Percentiles rank a stretch among this genome's conserved stretches.
These are phyloP conservation scores for Elymus sibiricus DNA, from an alignment of 176 grass and related monocot species.

Conservation along the genomic window DNA sequence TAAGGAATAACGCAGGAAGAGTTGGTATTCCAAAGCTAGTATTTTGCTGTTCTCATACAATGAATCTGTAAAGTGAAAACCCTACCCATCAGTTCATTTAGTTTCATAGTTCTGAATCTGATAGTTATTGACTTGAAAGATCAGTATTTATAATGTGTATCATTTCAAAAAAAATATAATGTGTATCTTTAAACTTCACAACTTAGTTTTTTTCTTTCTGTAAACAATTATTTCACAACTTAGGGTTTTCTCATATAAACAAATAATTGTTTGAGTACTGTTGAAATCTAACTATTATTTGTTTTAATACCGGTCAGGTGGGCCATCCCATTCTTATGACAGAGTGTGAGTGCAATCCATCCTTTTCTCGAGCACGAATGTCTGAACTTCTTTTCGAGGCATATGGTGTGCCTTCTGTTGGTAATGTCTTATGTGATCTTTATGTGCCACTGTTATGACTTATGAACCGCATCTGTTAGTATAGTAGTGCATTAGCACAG, in stretches of 20 bases:
- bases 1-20: neutral
- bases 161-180: too few relatives aligned
- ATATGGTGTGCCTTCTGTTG: constrained; percentile 82
- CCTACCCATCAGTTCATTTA: neutral
- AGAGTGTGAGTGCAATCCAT: constrained; percentile 91
- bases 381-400: constrained; percentile 98
- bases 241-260: neutral
- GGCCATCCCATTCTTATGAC: constrained; percentile 98
- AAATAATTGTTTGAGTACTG: constrained; percentile 8
- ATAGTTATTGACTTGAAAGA: neutral
- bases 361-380: constrained; percentile 91
- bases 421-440: constrained; percentile 49
- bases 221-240: constrained; percentile 6
- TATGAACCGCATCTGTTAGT: constrained; percentile 12
- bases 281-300: constrained; percentile 34
- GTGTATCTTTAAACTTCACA: constrained; percentile 9
- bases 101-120: neutral
- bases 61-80: neutral
- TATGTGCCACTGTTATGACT: constrained; percentile 26
- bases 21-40: neutral
- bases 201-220: neutral
- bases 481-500: neutral
- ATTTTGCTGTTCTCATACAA: constrained; percentile 2
- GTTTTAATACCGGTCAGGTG: constrained; percentile 45
- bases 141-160: too few relatives aligned